Base-by-base conservation (phyloP, 1,139 yeast genomes). In the Magnusiomyces tetraspermus region DNA sequence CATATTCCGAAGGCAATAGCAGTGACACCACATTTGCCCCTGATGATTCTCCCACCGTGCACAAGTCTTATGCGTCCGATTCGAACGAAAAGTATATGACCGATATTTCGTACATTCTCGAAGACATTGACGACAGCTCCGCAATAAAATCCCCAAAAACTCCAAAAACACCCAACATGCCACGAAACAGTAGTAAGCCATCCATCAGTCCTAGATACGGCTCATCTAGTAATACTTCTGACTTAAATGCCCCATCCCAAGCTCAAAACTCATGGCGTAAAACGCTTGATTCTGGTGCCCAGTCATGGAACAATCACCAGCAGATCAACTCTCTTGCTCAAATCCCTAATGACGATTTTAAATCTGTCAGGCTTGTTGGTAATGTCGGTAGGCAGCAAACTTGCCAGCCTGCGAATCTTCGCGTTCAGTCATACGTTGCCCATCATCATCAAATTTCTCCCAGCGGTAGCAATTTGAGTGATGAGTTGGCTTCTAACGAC, bases 311-410 rank as follows among this genome's bases (percentile, higher is more conserved):
- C 56, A 74, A 76, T 47, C 76, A 85, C 60, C 80, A 78, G 49
- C 85, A 94, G 21, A 74, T 80, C 55, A 79, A 78, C 36, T 85
- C 96, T 0, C 64, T 85, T 58, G 90, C 92, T 37, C 88, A 96
- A 0, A 92, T 89, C 28, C 83, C 92, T 49, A 86, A 96, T 0
- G 89, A 83, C 54, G 94, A 88, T 66, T 74, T 89, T 48, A 77
- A 88, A 63, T 84, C 89, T 10, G 88, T 92, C 41, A 77, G 90
- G 61, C 71, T 87, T 50, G 90, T 87, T 6, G 67, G 67, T 10
- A 56, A 26, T 5, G 60, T 57, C n/a, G 43, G 30, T 5, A 38
- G 15, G 24, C 23, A 38, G 6, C 40, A 36, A n/a, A 10, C 8
- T 13, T 10, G 8, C 15, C 30, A 42, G 6, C 5, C 19, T n/a